Evolutionary conservation across 2,329 filamentous ascomycete genomes (phyloP).

Genomic region (Fusarium pininemorale): DNA sequence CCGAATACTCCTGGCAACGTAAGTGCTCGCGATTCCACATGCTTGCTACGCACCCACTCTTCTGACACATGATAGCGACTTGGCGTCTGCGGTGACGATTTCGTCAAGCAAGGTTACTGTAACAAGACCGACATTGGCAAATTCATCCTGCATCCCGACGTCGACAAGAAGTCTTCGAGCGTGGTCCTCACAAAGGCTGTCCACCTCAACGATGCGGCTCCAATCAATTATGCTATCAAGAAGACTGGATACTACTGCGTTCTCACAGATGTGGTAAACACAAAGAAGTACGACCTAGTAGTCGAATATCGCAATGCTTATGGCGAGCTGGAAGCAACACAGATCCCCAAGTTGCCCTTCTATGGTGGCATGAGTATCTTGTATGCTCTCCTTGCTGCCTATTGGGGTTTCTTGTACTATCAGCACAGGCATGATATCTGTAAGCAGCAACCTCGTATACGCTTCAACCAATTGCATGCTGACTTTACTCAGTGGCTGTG

Average conservation of each 20-base stretch:
- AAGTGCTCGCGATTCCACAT: constrained; percentile 40
- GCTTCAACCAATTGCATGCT: not conserved
- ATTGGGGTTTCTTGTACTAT: constrained; percentile 94
- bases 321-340: constrained; percentile 91
- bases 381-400: constrained; percentile 84
- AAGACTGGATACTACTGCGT: constrained; percentile 98
- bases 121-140: constrained; percentile 80
- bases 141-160: constrained; percentile 83
- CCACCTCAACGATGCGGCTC: constrained; percentile 77
- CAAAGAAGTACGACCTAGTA: constrained; percentile 77
- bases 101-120: constrained; percentile 76
- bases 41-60: not conserved
- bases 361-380: constrained; percentile 94
- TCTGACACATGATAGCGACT: constrained; percentile 47
- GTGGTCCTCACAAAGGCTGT: constrained; percentile 82
- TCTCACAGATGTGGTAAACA: constrained; percentile 75
- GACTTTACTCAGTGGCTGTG: constrained; percentile 73
- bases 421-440: constrained; percentile 92
- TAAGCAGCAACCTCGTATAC: constrained; percentile 52
- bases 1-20: constrained; percentile 64
- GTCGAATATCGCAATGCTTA: constrained; percentile 96
- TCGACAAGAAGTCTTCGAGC: constrained; percentile 74
- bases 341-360: constrained; percentile 97
- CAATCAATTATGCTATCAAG: constrained; percentile 83
- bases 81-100: constrained; percentile 77